A percentile compares a stretch with the other conserved stretches of the same genome.
These are phyloP conservation scores for Huntiella moniliformis DNA, from an alignment of 2,329 filamentous ascomycete species.

Conservation along the genomic window DNA sequence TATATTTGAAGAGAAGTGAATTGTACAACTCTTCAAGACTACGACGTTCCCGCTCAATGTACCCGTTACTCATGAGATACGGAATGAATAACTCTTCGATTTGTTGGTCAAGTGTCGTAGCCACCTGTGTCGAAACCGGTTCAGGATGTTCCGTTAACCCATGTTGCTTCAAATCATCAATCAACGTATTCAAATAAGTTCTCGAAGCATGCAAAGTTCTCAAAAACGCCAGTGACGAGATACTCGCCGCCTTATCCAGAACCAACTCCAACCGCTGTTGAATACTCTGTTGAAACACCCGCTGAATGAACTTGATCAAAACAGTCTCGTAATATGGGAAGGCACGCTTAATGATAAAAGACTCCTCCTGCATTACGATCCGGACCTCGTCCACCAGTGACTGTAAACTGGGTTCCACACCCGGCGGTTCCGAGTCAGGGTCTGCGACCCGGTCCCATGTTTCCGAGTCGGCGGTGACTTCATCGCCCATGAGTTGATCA, in stretches of 20 bases:
- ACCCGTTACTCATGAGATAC: slow-evolving; percentile 49
- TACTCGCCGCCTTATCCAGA: slow-evolving; percentile 76
- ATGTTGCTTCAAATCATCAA: slow-evolving; percentile 87
- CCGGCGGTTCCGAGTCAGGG: slow-evolving; percentile 78
- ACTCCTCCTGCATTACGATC: slow-evolving; percentile 92
- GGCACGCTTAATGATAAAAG: slow-evolving; percentile 85
- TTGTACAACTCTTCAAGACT: slow-evolving; percentile 69
- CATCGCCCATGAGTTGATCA: slow-evolving; percentile 76
- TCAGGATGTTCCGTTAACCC: slow-evolving; percentile 92
- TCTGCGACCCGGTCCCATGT: slow-evolving; percentile 87
- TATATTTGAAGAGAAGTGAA: slow-evolving; percentile 88
- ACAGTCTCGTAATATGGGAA: slow-evolving; percentile 96
- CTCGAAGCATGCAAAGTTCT: slow-evolving; percentile 79
- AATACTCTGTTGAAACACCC: slow-evolving; percentile 94
- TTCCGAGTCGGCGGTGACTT: slow-evolving; percentile 55
- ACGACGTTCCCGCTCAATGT: slow-evolving; percentile 50
- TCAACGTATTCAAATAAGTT: slow-evolving; percentile 67
- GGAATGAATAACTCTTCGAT: slow-evolving; percentile 61
- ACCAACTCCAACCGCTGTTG: slow-evolving; percentile 93
- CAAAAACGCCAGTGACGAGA: slow-evolving; percentile 82
- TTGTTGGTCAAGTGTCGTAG: slow-evolving; percentile 54
- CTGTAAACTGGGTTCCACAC: slow-evolving; percentile 80
- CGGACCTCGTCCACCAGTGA: slow-evolving; percentile 86
- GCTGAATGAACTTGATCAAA: slow-evolving; percentile 76
- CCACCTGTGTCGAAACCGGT: slow-evolving; percentile 68